Evolutionary conservation across 805 yeast species (phyloP), one percentile per base, ranked within the genome.

Genomic region (Candida rishiriensis): DNA sequence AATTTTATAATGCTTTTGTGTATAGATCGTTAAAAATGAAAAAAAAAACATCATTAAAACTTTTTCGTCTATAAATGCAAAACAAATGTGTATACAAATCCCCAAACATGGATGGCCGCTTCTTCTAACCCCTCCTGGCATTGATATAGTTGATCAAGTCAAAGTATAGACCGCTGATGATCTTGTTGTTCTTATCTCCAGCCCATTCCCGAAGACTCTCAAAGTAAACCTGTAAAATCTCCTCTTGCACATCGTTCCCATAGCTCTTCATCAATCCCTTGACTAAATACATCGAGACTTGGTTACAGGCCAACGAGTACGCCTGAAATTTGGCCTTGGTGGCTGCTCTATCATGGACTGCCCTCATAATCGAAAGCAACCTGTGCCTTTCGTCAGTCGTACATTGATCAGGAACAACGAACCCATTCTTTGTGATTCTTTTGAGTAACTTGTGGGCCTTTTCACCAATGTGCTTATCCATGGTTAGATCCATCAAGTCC

Each of bases 131-230:
- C 35, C 75, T 71, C 55, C 74, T 73, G n/a, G 85, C 68, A 50
- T 72, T 73, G 36, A 85, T 59, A 90, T 93, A 90, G 65, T 88
- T 88, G 57, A 85, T 75, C 49, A 88, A 78, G 54, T 89, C 97
- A 51, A 80, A 74, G 59, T 85, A 88, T 56, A 86, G 59, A 11
- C 76, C 68, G 9, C 83, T 69, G 16, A 74, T 73, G 17, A 77
- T 62, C 51, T 75, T 78, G 51, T 76, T 69, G 39, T 67, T 63
- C 14, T 68, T 57, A 48, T 70, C 63, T 16, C 52, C 54, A 36
- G 81, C 73, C 96, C 96, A 89, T 15, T 56, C 53, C 50, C 78
- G 75, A 61, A 88, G 54, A 10, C 84, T 65, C 0, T 59, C 61
- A 5, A 76, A 54, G 63, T 89, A 89, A 11, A 81, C 50, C 39